Base-by-base conservation (phyloP, 2,329 filamentous ascomycete genomes). In the Fusarium denticulatum region DNA sequence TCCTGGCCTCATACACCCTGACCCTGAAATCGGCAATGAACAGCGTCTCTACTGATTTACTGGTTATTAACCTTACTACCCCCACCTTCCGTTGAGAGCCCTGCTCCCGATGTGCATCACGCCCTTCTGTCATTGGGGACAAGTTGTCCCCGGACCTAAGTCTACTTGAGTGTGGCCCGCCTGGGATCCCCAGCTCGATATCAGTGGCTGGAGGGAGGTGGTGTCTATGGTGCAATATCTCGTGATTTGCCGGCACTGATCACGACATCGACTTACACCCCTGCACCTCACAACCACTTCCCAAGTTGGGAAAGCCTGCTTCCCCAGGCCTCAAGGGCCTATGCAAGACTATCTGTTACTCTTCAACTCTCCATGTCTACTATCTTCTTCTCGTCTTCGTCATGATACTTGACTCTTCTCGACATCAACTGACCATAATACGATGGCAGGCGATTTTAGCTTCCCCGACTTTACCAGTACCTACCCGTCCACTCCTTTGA, bases 201-300 rank as follows among this genome's bases (percentile, higher is more conserved):
- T 75, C 72, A 79, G 67, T 79, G 74, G 73, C 70, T 70, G 67
- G 62, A 67, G 83, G 83, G 84, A 6, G 86, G 85, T 85, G 80
- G 80, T 76, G 79, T 76, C 81, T 84, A 90, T 90, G 87, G 85
- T 87, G 88, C 87, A 86, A 90, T 90, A 87, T 81, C 88, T 84
- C 88, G 88, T 89, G 88, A 90, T 85, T 82, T 84, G 67, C 75
- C 70, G 67, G 58, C 56, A 68, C 67, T 68, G 71, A 78, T 78
- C 76, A 78, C 76, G 76, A 78, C 76, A 78, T 78, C 67, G 63
- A 58, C 43, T 37, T 52, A 32, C 60, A 73, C 59, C 76, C 76
- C 74, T 76, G 73, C 65, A 60, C 69, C 70, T 65, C 58, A 64
- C 68, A 59, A 66, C 67, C 73, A 66, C 76, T 73, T 77, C 76